Evolutionary conservation across 345 rosid species (phyloP).

Genomic region (Ailanthus altissimus): DNA sequence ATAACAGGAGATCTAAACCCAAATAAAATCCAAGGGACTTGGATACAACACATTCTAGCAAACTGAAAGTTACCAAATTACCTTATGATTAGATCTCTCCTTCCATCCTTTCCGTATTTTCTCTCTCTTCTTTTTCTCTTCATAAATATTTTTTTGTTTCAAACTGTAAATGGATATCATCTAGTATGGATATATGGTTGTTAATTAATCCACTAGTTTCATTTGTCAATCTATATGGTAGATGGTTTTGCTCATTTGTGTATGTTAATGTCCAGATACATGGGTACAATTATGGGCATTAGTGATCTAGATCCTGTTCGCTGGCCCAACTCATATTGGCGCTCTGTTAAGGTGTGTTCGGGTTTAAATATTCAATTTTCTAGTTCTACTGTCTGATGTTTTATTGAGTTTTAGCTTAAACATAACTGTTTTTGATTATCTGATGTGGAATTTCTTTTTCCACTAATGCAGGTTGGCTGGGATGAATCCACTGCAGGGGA

Average conservation of each 20-base stretch:
- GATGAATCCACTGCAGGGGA: slow-evolving; percentile 60
- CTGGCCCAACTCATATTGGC: slow-evolving; percentile 82
- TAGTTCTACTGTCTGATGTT: background rate
- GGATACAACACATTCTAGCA: background rate
- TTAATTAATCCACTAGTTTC: background rate
- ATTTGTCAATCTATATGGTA: background rate
- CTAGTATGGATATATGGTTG: background rate
- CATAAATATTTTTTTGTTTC: no score
- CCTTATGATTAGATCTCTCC: background rate
- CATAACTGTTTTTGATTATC: background rate
- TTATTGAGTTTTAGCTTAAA: background rate
- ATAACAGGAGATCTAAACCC: background rate
- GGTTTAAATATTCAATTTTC: slow-evolving; percentile 1
- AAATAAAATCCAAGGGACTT: background rate
- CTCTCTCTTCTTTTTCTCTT: background rate
- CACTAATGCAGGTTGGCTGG: slow-evolving; percentile 49
- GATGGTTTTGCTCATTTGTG: slow-evolving; percentile 6
- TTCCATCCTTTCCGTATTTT: background rate
- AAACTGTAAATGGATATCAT: background rate
- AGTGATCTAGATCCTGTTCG: slow-evolving; percentile 67
- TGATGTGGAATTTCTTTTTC: background rate
- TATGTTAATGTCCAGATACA: slow-evolving; percentile 43
- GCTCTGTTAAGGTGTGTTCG: slow-evolving; percentile 54
- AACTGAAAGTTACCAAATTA: background rate
- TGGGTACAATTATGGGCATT: slow-evolving; percentile 79